Base-by-base conservation (phyloP, 257 asterid species). In the Plantago ovata region DNA sequence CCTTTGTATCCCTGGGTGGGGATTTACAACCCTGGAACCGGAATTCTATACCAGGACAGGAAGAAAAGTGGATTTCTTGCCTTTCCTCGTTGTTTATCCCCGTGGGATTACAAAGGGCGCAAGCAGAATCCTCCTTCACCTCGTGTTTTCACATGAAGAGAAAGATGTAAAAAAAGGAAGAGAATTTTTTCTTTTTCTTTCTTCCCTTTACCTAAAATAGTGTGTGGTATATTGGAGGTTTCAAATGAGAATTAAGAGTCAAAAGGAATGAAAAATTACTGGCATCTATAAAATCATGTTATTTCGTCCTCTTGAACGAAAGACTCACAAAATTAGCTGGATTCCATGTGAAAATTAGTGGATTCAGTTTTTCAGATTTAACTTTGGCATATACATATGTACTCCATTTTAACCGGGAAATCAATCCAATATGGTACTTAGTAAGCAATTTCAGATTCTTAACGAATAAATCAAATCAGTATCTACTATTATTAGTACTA, bases 21-120 rank as follows among this genome's bases (percentile, higher is more conserved):
- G 60, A 69, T 56, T 44, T 43, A 62, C 62, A 50, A 38, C 23
- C 19, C 58, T 65, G 32, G 51, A 36, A 22, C 43, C 6, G 9
- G 40, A 33, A 33, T 14, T 13, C 7, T 16, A 21, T 5, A 23
- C 60, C 8, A 7, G 38, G 48, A 14, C 20, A 23, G 53, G 62
- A 22, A 36, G 47, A 55, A 54, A 53, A 36, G 7, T 9, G 58
- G 43, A 20, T 39, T 40, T 42, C 38, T 43, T 16, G 45, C 61
- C 20, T 9, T 36, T 13, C 22, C 47, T 46, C 56, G 54, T 58
- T 58, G 58, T 62, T 48, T 61, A 8, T 16, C 7, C 63, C 72
- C 18, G n/a, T 51, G 50, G 45, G 62, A 48, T 38, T 58, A 44
- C 33, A 55, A 47, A 49, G 46, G 65, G 53, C 42, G 21, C 36